A percentile compares a stretch with the other conserved stretches of the same genome.
These are phyloP conservation scores for Polytrichum formosum DNA, from an alignment of 225 moss, liverwort and hornwort genomes.

Conservation along the genomic window DNA sequence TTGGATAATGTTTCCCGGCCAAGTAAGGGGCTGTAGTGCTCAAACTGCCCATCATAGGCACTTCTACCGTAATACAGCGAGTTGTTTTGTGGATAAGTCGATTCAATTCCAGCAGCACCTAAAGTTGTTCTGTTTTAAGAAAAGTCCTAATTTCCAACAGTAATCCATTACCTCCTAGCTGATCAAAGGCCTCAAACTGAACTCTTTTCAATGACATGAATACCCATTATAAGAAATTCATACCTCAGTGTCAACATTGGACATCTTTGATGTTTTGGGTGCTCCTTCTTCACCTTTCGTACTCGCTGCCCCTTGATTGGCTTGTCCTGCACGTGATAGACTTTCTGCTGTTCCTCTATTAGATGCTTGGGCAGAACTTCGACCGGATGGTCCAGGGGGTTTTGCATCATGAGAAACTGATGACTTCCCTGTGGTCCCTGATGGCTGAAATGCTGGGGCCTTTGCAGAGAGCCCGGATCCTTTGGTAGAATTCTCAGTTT, in stretches of 20 bases:
- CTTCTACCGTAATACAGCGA: too few relatives aligned
- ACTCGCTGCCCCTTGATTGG: constrained; percentile 28
- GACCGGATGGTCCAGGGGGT: constrained; percentile 33
- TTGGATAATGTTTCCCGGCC: too few relatives aligned
- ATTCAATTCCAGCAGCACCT: too few relatives aligned
- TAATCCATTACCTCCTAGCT: too few relatives aligned
- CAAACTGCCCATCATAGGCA: too few relatives aligned
- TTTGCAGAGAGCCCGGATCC: constrained; percentile 38
- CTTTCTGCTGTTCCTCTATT: constrained; percentile 58
- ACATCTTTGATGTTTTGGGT: constrained; percentile 42
- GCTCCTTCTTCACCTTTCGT: constrained; percentile 64
- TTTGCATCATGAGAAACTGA: constrained; percentile 31
- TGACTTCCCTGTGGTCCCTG: constrained; percentile 35
- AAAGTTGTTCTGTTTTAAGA: too few relatives aligned
- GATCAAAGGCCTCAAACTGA: too few relatives aligned
- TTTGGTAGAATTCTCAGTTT: constrained; percentile 39
- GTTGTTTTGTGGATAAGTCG: too few relatives aligned
- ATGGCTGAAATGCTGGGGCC: constrained; percentile 47
- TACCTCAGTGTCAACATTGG: constrained; percentile 71
- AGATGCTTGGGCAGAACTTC: constrained; percentile 40
- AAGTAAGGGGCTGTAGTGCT: too few relatives aligned
- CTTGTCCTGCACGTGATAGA: constrained; percentile 58
- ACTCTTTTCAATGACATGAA: too few relatives aligned
- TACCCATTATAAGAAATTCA: constrained; percentile 1
- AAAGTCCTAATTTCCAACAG: too few relatives aligned